Conservation (phyloP, 352 stramenopile genomes). For the Phytophthora multivora region DNA sequence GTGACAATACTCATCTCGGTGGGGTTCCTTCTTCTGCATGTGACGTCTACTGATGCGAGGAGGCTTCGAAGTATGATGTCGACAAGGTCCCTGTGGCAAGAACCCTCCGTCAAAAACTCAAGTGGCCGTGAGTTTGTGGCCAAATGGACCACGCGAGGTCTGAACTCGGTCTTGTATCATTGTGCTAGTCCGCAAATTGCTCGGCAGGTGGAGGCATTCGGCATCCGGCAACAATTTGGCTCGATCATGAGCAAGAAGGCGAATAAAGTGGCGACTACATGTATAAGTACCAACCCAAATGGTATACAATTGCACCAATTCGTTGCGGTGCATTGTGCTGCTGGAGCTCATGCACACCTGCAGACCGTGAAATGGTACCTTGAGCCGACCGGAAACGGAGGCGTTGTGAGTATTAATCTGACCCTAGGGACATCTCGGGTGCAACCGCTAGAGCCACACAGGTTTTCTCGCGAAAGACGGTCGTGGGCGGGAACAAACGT, state of each 20-base stretch:
- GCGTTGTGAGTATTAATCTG: constrained; percentile 4
- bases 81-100: constrained; percentile 10
- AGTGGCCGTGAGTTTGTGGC: constrained; percentile 18
- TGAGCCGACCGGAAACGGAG: constrained; percentile 7
- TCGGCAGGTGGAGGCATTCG: constrained; percentile 17
- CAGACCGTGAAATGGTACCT: constrained; percentile 19
- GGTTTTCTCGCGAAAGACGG: neutral
- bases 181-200: constrained; percentile 29
- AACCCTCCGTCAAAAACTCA: neutral
- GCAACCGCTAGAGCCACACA: neutral
- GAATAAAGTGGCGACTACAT: constrained; percentile 1
- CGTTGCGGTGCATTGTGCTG: constrained; percentile 21
- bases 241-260: constrained; percentile 9
- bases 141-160: constrained; percentile 28
- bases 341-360: constrained; percentile 16
- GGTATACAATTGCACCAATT: constrained; percentile 21
- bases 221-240: constrained; percentile 8
- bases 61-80: constrained; percentile 10
- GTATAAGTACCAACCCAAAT: neutral
- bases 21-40: constrained; percentile 24
- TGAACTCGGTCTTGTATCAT: constrained; percentile 24
- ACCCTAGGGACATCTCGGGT: constrained; percentile 1
- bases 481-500: constrained; percentile 1
- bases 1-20: constrained; percentile 24
- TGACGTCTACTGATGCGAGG: neutral